These are phyloP conservation scores for Tolypocladium cylindrosporum DNA, from an alignment of 2,329 filamentous ascomycete genomes.

Conservation along the genomic window DNA sequence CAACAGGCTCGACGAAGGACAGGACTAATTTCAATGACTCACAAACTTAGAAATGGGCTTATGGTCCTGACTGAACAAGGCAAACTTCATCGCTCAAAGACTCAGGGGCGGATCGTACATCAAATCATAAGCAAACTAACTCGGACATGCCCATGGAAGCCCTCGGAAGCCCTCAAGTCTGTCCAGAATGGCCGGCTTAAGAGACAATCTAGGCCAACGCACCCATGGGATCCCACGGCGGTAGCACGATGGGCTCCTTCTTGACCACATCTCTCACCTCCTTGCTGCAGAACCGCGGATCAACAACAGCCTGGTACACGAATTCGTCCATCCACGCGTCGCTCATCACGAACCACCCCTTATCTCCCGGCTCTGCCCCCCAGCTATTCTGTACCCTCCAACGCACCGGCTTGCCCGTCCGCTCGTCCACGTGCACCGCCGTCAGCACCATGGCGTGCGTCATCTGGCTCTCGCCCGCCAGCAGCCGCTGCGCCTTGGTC, in stretches of 20 bases:
- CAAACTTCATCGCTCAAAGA: not conserved
- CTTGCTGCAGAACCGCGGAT: conserved; percentile 55
- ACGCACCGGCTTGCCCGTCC: conserved; percentile 52
- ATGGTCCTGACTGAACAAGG: not conserved
- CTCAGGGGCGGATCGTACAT: too few species aligned
- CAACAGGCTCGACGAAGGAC: not conserved
- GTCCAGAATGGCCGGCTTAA: not conserved
- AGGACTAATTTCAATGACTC: not conserved
- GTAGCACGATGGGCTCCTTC: conserved; percentile 60
- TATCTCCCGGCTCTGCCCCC: conserved; percentile 58
- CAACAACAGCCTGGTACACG: conserved; percentile 78
- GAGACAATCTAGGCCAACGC: conserved; percentile 45
- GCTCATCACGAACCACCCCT: conserved; percentile 86
- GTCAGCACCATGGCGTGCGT: conserved; percentile 91
- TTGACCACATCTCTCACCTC: conserved; percentile 61
- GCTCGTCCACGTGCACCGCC: conserved; percentile 65
- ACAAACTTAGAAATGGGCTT: not conserved
- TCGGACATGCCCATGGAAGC: not conserved
- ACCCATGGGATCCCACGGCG: conserved; percentile 76
- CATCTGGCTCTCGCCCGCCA: conserved; percentile 70
- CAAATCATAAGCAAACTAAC: not conserved
- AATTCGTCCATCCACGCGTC: conserved; percentile 75
- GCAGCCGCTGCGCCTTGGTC: conserved; percentile 65
- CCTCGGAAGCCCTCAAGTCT: not conserved
- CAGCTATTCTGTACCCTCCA: conserved; percentile 88